Evolutionary conservation across 805 yeast genomes (phyloP), one percentile per base, ranked within the genome.

Genomic region (Barnettozyma salicaria): DNA sequence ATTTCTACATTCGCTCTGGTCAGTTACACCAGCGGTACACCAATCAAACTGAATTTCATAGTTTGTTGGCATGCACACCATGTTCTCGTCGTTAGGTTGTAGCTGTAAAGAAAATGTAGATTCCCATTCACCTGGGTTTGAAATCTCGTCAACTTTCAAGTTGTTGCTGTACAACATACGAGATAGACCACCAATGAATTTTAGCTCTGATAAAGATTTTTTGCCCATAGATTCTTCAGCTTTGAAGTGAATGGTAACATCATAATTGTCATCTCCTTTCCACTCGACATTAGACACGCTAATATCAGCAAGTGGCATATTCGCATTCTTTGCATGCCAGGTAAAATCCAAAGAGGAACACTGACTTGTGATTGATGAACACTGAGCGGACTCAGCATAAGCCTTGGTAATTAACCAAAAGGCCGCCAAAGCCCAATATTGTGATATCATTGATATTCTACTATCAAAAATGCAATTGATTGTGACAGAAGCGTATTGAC

Each of bases 21-120:
- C 49, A 17, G 45, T 34, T 5, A 45, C 41, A 29, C 47, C 45
- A 6, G 31, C 39, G 10, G 34, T 3, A 22, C 45, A 44, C 43
- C 48, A 44, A 27, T 31, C 43, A 27, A 26, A 44, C 20, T 44
- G 41, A 13, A 44, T 37, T 23, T 44, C 39, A 32, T 24, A 44
- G 21, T 27, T 25, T 4, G 36, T 20, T 13, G 37, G 43, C 37
- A 40, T 32, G 18, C 36, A 32, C 10, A 40, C 40, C 23, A 16
- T 13, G 4, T 42, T 38, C 8, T 40, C 19, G 1, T 30, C 13
- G 9, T 17, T 21, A 7, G 37, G 21, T 6, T 34, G 7, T 12
- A 39, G 14, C 5, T 34, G 8, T n/a, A 44, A 20, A 14, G 27
- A 24, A 16, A 44, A 29, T 6, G 46, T 37, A 9, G 37, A 32